Evolutionary conservation across 345 rosid genomes (phyloP), one percentile per base, ranked within the genome.

Genomic region (Acer campestre): DNA sequence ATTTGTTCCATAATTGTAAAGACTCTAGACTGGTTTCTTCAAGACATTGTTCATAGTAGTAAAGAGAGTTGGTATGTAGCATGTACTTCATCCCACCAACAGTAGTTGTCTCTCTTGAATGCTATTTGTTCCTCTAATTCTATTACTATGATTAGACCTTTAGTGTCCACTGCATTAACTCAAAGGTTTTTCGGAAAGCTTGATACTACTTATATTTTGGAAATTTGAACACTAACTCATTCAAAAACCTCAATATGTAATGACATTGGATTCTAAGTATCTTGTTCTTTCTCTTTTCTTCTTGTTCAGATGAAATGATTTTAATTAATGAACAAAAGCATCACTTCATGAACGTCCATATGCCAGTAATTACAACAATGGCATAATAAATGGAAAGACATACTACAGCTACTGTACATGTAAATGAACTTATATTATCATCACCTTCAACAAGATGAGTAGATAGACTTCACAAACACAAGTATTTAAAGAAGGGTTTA

Each of bases 401-500:
- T 14, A 17, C 7, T 16, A 40, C 35, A 59, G 55, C 35, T 22
- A 42, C 2, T 11, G 70, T 4, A 65, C 18, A 51, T 65, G 49
- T 49, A 49, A 64, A 10, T 20, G 20, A 61, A 6, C 63, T 49
- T 53, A 1, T n/a, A 35, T 4, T 27, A 18, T 48, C 48, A 46
- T 11, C 44, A 27, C n/a, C n/a, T 2, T 48, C 29, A 35, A 58
- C 10, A 22, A 35, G 23, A 22, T 40, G 25, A 56, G 25, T 35
- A 17, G 13, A n/a, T 49, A 63, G 22, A 31, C 62, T 61, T 68
- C 29, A 6, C 25, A 69, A 11, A 46, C 7, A 40, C 38, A 29
- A 49, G 49, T 44, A 25, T 23, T 61, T 16, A 13, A 70, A 12
- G 48, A 25, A 18, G 44, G 55, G 55, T 20, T 17, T 84, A 94